Evolutionary conservation across 2,329 filamentous ascomycete species (phyloP).

Genomic region (Aspergillus neotritici): DNA sequence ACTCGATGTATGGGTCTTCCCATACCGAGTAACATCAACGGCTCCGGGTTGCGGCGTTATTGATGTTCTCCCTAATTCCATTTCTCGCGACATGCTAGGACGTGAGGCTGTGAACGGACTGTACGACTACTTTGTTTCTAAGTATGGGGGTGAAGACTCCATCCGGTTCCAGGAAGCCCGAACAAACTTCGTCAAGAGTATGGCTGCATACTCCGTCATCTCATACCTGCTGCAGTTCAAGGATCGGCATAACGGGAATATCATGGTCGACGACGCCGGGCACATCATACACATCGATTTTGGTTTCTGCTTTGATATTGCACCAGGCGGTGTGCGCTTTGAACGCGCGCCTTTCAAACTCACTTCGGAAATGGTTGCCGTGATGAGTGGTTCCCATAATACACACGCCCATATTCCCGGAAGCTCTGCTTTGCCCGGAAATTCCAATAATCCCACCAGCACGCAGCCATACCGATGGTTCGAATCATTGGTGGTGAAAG

Average conservation of each 20-base stretch:
- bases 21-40: slow-evolving; percentile 94
- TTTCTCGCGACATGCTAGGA: slow-evolving; percentile 97
- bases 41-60: slow-evolving; percentile 97
- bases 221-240: slow-evolving; percentile 98
- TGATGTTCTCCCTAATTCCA: slow-evolving; percentile 94
- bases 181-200: slow-evolving; percentile 97
- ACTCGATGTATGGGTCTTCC: slow-evolving; percentile 93
- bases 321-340: slow-evolving; percentile 92
- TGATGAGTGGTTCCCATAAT: slow-evolving; percentile 74
- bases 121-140: slow-evolving; percentile 96
- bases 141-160: slow-evolving; percentile 94
- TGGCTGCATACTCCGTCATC: slow-evolving; percentile 97
- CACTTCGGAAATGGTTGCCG: slow-evolving; percentile 95
- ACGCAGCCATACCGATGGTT: slow-evolving; percentile 93
- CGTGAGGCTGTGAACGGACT: slow-evolving; percentile 96
- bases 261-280: slow-evolving; percentile 96
- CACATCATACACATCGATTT: slow-evolving; percentile 99
- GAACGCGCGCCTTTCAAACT: slow-evolving; percentile 98
- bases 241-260: slow-evolving; percentile 97
- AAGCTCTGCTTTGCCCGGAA: slow-evolving; percentile 24
- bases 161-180: slow-evolving; percentile 91
- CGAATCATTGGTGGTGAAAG: slow-evolving; percentile 91
- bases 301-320: slow-evolving; percentile 98
- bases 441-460: slow-evolving; percentile 48
- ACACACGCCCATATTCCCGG: slow-evolving; percentile 23